phyloP scores from a whole-genome alignment of 2,329 filamentous ascomycete species.

The Furcasterigmium sp. region DNA sequence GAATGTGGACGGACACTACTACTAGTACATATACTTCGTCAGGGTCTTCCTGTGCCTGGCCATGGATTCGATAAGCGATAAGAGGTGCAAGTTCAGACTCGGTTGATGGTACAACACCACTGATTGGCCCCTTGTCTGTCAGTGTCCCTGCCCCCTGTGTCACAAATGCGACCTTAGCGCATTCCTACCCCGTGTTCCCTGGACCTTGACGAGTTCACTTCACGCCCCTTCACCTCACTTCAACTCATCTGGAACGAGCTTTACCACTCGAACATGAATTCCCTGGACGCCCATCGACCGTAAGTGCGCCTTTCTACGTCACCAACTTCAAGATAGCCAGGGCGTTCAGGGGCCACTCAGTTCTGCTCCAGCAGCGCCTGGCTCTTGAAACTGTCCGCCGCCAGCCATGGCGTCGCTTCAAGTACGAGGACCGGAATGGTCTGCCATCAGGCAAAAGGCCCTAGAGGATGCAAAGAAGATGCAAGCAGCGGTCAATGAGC shows the following conservation, averaged over 20 bases:
- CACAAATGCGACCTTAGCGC: constrained; percentile 2
- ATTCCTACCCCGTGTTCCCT: not conserved
- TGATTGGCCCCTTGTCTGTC: not conserved
- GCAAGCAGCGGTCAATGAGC: constrained; percentile 58
- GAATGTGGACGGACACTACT: too few species aligned
- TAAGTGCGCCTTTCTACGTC: not conserved
- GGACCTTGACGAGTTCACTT: not conserved
- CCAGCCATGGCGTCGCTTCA: constrained; percentile 34
- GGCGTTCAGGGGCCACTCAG: not conserved
- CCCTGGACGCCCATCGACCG: not conserved
- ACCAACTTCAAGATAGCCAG: too few species aligned
- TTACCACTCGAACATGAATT: constrained; percentile 1
- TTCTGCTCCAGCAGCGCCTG: not conserved
- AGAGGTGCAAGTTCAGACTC: too few species aligned
- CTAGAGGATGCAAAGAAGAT: constrained; percentile 67
- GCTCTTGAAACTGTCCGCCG: not conserved
- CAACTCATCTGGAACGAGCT: not conserved
- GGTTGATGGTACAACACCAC: not conserved
- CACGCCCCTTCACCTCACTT: too few species aligned
- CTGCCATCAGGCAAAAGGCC: constrained; percentile 51
- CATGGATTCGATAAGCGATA: too few species aligned
- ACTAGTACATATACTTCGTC: too few species aligned
- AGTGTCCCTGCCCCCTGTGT: not conserved
- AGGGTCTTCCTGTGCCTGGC: too few species aligned
- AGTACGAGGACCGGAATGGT: constrained; percentile 34